Percentiles rank a stretch among this genome's conserved stretches.
These are phyloP conservation scores for Lepidium africanum DNA, from an alignment of 345 rosid species.

Conservation along the genomic window DNA sequence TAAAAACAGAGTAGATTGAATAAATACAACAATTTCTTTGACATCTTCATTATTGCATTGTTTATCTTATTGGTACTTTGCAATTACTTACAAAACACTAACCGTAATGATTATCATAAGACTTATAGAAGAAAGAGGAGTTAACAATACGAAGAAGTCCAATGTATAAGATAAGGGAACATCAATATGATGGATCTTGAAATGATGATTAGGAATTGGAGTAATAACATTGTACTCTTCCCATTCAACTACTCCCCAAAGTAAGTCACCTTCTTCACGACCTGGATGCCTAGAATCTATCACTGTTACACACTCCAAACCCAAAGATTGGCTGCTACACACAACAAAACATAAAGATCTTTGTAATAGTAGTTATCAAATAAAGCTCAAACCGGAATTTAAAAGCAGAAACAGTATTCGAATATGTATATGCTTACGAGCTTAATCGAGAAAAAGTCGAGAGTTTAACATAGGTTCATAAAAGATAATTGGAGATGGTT, in stretches of 20 bases:
- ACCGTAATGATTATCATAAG: neutral
- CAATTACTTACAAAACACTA: neutral
- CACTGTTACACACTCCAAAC: no score
- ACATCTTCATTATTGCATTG: neutral
- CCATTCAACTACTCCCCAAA: conserved; percentile 60
- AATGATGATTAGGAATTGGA: conserved; percentile 21
- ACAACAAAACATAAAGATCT: no score
- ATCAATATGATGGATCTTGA: neutral
- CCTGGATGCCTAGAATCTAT: conserved; percentile 36
- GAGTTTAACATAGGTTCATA: no score
- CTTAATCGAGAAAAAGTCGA: no score
- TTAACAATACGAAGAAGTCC: conserved; percentile 41
- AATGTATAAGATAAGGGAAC: conserved; percentile 10
- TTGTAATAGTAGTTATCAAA: no score
- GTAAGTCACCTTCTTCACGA: conserved; percentile 40
- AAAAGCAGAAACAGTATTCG: no score
- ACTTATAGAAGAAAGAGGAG: neutral
- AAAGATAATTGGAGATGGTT: no score
- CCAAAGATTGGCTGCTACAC: no score
- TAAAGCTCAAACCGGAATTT: no score
- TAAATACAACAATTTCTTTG: neutral
- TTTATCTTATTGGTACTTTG: no score
- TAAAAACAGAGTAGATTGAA: neutral
- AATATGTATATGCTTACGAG: no score
- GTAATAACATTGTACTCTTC: conserved; percentile 49